Percentiles rank a stretch among this genome's conserved stretches.
Evolutionary conservation across 208 protist genomes (phyloP).

Genomic region (Acanthamoeba royreba): DNA sequence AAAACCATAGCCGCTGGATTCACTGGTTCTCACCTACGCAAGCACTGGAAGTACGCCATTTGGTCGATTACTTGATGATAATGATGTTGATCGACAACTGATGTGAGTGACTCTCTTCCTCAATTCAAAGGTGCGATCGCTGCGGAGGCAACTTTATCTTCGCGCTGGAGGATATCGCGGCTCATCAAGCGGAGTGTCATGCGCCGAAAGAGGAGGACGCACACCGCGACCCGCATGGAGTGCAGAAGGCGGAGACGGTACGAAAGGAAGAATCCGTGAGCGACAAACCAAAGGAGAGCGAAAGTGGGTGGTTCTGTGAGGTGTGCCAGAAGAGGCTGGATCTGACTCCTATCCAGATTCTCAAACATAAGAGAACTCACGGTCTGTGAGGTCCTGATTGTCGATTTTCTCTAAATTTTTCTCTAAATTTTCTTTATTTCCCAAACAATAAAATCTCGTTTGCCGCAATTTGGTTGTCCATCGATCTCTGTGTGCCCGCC

Average conservation of each 20-base stretch:
- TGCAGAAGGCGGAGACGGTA: not conserved
- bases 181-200: not conserved
- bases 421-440: too few relatives aligned
- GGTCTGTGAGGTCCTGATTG: too few relatives aligned
- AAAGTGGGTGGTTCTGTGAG: not conserved
- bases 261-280: not conserved
- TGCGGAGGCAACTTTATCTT: not conserved
- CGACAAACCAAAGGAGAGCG: not conserved
- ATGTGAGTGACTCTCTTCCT: not conserved
- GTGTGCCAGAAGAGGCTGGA: constrained; percentile 3
- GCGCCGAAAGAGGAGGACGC: too few relatives aligned
- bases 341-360: not conserved
- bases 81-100: not conserved
- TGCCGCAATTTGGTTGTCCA: too few relatives aligned
- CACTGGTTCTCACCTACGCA: not conserved
- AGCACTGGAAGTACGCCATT: not conserved
- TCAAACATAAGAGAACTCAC: not conserved
- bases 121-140: not conserved
- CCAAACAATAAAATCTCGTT: too few relatives aligned
- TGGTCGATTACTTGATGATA: not conserved
- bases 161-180: not conserved
- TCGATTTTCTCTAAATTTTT: too few relatives aligned
- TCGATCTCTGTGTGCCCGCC: too few relatives aligned
- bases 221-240: not conserved
- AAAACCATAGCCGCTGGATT: not conserved